Percentiles rank a stretch among this genome's conserved stretches.
These are phyloP conservation scores for Mucor lusitanicus DNA, from an alignment of 371 early-diverging fungal species.

Conservation along the genomic window DNA sequence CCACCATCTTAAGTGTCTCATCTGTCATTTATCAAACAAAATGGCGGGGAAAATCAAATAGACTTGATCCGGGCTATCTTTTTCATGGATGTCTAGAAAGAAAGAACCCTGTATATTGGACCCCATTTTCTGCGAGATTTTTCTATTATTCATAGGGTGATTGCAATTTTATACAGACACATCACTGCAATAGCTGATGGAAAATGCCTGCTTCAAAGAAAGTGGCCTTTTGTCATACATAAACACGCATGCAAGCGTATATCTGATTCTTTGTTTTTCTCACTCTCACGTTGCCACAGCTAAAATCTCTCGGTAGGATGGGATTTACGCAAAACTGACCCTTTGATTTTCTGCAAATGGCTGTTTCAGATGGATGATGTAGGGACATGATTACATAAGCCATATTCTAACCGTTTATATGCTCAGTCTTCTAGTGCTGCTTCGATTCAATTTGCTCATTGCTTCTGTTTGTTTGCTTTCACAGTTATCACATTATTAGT, in stretches of 20 bases:
- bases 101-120: not conserved
- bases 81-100: not conserved
- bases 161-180: not conserved
- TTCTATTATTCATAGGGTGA: too few species aligned
- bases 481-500: not conserved
- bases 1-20: constrained; percentile 8
- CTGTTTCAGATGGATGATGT: not conserved
- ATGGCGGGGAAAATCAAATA: constrained; percentile 3
- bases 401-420: not conserved
- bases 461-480: too few species aligned
- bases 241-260: not conserved
- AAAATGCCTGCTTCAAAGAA: not conserved
- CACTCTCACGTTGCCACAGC: not conserved
- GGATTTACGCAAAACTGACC: not conserved
- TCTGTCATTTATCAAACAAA: constrained; percentile 10
- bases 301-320: not conserved
- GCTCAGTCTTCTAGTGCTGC: not conserved
- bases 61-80: not conserved
- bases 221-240: not conserved
- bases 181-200: not conserved
- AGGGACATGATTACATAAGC: not conserved
- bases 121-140: not conserved
- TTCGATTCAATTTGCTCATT: too few species aligned
- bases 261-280: not conserved
- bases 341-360: not conserved